phyloP scores from a whole-genome alignment of 2,329 filamentous ascomycete species.

The Neurospora sp. region DNA sequence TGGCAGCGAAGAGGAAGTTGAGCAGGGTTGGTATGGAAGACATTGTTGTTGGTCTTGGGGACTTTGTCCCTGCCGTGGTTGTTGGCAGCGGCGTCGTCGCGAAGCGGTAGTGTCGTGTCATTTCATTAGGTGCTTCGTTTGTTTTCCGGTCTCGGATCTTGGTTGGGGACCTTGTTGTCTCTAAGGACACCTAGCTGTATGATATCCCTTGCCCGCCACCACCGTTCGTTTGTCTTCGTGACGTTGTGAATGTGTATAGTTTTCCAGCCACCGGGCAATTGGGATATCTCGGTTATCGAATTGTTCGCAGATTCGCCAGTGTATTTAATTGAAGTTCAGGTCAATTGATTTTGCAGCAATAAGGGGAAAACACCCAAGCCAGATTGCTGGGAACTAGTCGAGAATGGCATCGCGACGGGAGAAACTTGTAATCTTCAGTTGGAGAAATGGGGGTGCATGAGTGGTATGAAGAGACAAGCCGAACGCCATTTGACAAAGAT shows the following conservation, averaged over 20 bases:
- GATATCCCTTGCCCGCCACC: not conserved
- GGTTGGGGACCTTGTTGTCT: not conserved
- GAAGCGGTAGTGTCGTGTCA: not conserved
- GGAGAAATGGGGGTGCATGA: not conserved
- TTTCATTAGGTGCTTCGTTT: not conserved
- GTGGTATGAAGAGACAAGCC: not conserved
- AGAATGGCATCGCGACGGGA: not conserved
- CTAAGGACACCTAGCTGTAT: not conserved
- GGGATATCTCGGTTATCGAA: not conserved
- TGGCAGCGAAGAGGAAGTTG: not conserved
- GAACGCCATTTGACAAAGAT: not conserved
- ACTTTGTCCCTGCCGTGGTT: not conserved
- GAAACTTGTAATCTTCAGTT: not conserved
- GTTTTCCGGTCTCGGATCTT: not conserved
- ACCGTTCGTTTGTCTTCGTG: not conserved
- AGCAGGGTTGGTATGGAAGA: not conserved
- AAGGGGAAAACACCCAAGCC: not conserved
- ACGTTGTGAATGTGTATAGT: not conserved
- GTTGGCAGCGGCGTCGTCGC: not conserved
- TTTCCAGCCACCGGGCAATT: not conserved
- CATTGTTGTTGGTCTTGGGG: slow-evolving; percentile 3
- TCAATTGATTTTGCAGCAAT: not conserved
- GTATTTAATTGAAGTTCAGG: not conserved
- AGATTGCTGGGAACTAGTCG: not conserved
- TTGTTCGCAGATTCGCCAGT: not conserved